Conservation (phyloP, 805 yeast species). For the Hermanozyma aechmeae region DNA sequence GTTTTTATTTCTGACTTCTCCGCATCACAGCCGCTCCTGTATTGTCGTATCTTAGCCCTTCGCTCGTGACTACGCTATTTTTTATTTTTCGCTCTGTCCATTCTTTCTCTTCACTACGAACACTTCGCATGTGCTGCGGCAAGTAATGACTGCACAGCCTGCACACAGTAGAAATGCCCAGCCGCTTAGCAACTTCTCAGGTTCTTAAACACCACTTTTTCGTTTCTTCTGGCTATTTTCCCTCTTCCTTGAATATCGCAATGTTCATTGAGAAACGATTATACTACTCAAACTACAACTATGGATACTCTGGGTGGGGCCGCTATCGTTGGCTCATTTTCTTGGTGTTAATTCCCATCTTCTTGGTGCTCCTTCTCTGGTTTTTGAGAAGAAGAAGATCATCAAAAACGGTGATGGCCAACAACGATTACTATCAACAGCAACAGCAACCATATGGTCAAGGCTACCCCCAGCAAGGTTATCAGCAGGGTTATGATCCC, state of each 20-base stretch:
- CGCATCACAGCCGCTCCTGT: background rate
- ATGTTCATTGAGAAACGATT: background rate
- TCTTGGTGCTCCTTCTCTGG: background rate
- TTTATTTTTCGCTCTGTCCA: background rate
- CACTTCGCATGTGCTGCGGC: background rate
- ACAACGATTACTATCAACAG: slow-evolving; percentile 1
- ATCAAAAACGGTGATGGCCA: background rate
- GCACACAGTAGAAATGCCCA: background rate
- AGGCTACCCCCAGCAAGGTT: background rate
- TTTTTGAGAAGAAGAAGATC: slow-evolving; percentile 1
- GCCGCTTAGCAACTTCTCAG: too few species aligned
- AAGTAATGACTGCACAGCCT: background rate
- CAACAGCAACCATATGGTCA: background rate
- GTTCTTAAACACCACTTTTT: too few species aligned
- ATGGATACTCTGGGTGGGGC: background rate
- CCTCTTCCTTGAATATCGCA: background rate
- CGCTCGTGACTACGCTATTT: background rate
- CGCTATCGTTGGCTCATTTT: slow-evolving; percentile 1
- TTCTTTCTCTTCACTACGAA: background rate
- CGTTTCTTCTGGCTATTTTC: background rate
- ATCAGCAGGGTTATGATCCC: slow-evolving; percentile 1
- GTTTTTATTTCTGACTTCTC: background rate
- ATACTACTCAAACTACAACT: background rate
- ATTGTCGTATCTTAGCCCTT: background rate
- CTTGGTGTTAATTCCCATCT: slow-evolving; percentile 1